These are phyloP conservation scores for Acanthamoeba royreba DNA, from an alignment of 208 protist species.

Conservation along the genomic window DNA sequence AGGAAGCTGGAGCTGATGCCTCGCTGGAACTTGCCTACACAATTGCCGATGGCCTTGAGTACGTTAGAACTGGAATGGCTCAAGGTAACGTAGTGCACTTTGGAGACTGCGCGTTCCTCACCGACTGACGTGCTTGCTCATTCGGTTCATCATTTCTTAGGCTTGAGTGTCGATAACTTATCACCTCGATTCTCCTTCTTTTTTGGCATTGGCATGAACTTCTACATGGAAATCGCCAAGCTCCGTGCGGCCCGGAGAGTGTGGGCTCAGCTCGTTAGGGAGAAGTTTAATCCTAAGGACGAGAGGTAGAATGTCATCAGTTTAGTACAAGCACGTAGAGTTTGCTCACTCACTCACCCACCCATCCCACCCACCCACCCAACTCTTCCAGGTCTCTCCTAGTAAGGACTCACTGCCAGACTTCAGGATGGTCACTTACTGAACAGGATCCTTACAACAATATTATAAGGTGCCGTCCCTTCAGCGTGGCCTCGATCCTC, in stretches of 20 bases:
- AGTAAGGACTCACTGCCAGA: conserved; percentile 95
- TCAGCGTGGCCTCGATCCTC: not conserved
- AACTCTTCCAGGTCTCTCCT: conserved; percentile 79
- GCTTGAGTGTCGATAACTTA: conserved; percentile 90
- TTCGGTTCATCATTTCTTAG: conserved; percentile 42
- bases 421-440: conserved; percentile 93
- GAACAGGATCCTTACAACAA: conserved; percentile 96
- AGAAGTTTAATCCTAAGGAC: conserved; percentile 91
- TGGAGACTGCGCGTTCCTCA: not conserved
- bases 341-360: conserved; percentile 86
- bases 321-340: too few relatives aligned
- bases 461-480: conserved; percentile 81
- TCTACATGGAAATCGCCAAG: conserved; percentile 95
- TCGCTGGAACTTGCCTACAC: conserved; percentile 93
- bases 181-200: conserved; percentile 94
- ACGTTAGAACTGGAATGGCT: conserved; percentile 79
- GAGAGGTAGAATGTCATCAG: conserved; percentile 65
- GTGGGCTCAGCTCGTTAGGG: conserved; percentile 91
- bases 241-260: conserved; percentile 91
- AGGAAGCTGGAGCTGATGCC: conserved; percentile 89
- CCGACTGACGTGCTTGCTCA: not conserved
- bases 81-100: not conserved
- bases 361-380: not conserved
- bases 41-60: conserved; percentile 93
- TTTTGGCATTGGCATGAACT: conserved; percentile 95